Conservation (phyloP, 148 eudicot genomes). For the Rhododendron ovatum region DNA sequence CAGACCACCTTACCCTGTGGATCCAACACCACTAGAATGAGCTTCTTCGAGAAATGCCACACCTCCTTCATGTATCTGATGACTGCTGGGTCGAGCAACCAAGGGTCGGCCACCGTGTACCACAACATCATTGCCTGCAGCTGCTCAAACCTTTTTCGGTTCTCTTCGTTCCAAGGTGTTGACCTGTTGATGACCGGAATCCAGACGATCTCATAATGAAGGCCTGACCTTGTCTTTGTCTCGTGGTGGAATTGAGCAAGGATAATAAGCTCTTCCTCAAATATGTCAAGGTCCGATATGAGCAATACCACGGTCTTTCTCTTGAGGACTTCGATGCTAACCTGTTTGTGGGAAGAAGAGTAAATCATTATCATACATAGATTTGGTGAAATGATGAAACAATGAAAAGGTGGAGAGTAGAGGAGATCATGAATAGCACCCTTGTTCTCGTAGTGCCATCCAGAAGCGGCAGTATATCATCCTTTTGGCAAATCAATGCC, state of each 20-base stretch:
- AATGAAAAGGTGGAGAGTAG: neutral
- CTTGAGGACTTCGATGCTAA: slow-evolving; percentile 56
- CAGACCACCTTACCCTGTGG: slow-evolving; percentile 72
- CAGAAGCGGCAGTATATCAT: slow-evolving; percentile 61
- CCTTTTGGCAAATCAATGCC: slow-evolving; percentile 52
- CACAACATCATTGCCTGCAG: slow-evolving; percentile 71
- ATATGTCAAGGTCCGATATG: slow-evolving; percentile 68
- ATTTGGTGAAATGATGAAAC: neutral
- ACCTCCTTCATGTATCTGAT: slow-evolving; percentile 65
- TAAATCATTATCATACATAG: neutral
- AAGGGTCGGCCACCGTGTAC: slow-evolving; percentile 67
- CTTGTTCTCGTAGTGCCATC: slow-evolving; percentile 43
- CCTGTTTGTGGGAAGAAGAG: slow-evolving; percentile 34
- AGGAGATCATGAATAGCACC: slow-evolving; percentile 29
- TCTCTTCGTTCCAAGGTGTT: slow-evolving; percentile 43
- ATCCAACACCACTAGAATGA: slow-evolving; percentile 69
- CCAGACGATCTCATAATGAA: slow-evolving; percentile 82
- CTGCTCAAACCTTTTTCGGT: slow-evolving; percentile 37
- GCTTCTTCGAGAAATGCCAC: slow-evolving; percentile 65
- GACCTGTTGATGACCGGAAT: slow-evolving; percentile 58
- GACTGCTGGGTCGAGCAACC: slow-evolving; percentile 65
- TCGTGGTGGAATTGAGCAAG: slow-evolving; percentile 50
- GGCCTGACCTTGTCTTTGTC: slow-evolving; percentile 33
- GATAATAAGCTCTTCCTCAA: slow-evolving; percentile 46
- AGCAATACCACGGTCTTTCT: slow-evolving; percentile 68